Percentiles rank a stretch among this genome's conserved stretches.
These are phyloP conservation scores for Metroxylon sagu DNA, from an alignment of 176 grass and related monocot genomes.

Conservation along the genomic window DNA sequence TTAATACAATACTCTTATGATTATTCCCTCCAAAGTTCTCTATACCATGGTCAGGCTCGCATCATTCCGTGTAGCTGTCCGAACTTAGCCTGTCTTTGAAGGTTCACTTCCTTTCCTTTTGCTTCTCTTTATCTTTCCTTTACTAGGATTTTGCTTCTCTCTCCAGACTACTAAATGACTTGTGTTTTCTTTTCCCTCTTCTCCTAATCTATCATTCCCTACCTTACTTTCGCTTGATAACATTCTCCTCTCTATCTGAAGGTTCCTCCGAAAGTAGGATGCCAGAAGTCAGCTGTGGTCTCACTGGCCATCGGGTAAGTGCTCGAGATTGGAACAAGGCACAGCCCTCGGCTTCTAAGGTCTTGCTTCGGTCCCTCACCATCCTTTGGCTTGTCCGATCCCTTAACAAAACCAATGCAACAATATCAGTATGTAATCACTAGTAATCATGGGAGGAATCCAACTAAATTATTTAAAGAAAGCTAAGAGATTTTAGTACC, in stretches of 20 bases:
- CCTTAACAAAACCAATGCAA: conserved; percentile 12
- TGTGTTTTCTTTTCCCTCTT: conserved; percentile 10
- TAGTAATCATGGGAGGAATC: too few species aligned
- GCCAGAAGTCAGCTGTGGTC: conserved; percentile 55
- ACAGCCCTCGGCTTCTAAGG: conserved; percentile 64
- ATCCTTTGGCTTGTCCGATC: conserved; percentile 36
- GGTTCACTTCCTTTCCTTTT: conserved; percentile 8
- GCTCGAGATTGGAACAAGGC: conserved; percentile 66
- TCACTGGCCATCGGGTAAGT: conserved; percentile 57
- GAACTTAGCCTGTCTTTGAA: conserved; percentile 21
- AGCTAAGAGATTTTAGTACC: conserved; percentile 22
- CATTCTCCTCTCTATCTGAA: conserved; percentile 36
- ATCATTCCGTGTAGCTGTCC: conserved; percentile 27
- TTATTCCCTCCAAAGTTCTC: neutral
- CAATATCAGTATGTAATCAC: too few species aligned
- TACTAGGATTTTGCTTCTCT: neutral
- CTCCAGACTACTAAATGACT: too few species aligned
- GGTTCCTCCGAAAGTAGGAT: conserved; percentile 65
- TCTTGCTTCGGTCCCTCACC: conserved; percentile 27
- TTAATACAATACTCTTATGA: conserved; percentile 15
- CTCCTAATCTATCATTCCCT: too few species aligned
- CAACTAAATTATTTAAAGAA: neutral
- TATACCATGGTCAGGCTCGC: conserved; percentile 28
- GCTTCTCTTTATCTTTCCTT: conserved; percentile 2
- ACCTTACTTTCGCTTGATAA: too few species aligned